These are phyloP conservation scores for Collariella sp. DNA, from an alignment of 495 filamentous ascomycete genomes.

Conservation along the genomic window DNA sequence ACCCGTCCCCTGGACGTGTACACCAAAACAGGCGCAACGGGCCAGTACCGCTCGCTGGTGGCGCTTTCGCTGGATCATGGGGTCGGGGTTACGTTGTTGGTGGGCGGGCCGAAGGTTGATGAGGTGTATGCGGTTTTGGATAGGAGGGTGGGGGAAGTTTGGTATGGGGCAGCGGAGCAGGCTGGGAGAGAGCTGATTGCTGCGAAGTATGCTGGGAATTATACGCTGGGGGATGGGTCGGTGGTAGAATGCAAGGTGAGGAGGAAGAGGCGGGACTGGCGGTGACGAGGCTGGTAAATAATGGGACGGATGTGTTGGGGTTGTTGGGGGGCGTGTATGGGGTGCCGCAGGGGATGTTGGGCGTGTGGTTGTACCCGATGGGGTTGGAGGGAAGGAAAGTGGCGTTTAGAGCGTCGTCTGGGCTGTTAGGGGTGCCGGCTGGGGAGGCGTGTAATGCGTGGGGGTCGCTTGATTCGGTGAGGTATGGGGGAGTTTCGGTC, in stretches of 20 bases:
- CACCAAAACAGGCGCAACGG: slow-evolving; percentile 44
- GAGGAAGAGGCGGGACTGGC: neutral
- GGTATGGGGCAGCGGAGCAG: slow-evolving; percentile 11
- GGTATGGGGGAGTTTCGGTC: slow-evolving; percentile 6
- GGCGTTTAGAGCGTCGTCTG: slow-evolving; percentile 6
- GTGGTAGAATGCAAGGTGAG: neutral
- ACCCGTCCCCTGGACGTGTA: slow-evolving; percentile 17
- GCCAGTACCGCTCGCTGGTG: slow-evolving; percentile 35
- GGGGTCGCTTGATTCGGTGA: neutral
- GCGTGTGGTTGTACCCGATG: slow-evolving; percentile 15
- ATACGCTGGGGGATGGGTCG: neutral
- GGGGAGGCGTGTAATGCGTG: slow-evolving; percentile 3
- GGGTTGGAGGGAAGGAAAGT: slow-evolving; percentile 1
- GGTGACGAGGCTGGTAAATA: neutral
- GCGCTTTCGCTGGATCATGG: slow-evolving; percentile 43
- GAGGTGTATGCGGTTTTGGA: neutral
- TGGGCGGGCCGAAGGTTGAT: neutral
- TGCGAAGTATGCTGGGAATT: neutral
- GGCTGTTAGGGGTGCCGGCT: neutral
- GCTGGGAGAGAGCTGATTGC: neutral
- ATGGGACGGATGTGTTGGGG: slow-evolving; percentile 10
- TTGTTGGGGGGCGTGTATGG: neutral
- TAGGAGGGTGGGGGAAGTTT: neutral
- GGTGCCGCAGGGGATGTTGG: neutral
- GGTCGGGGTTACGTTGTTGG: slow-evolving; percentile 31